Base-by-base conservation (phyloP, 2,329 filamentous ascomycete species). In the Phyllosticta citrichinensis region DNA sequence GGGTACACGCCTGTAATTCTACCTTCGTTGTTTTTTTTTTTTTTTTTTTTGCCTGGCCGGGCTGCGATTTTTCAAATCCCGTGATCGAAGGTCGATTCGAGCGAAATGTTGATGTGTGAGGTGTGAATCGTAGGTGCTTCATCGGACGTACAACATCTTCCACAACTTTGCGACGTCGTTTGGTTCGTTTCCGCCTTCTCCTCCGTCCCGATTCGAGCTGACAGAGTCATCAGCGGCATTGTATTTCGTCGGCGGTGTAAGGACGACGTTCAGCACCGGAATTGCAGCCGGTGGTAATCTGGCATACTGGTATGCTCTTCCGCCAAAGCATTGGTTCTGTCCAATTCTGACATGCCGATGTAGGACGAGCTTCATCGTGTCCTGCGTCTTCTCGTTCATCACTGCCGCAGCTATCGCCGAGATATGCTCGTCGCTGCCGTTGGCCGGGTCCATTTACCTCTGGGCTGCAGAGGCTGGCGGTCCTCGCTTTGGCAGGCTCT, bases 391-490 rank as follows among this genome's bases (percentile, higher is more conserved):
- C 69, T 83, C 81, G 2, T 83, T 82, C 69, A 84, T 84, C 63
- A 83, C 82, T 0, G 82, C 82, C 0, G 81, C 82, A 1, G 81
- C 84, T 5, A 79, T 85, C 60, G 82, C 82, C 5, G 83, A 85
- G 66, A 80, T 83, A 50, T 85, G 83, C 65, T 84, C 82, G 22
- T 82, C 82, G 2, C 78, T 83, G 2, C 82, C 82, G 0, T 78
- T 82, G 2, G 81, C 82, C 12, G 82, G 82, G 0, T 83, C 81
- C 2, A 84, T 84, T 66, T 84, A 84, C 63, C 76, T 84, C 19
- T 84, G 82, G 82, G 82, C 82, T n/a, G 82, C 82, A 51, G 82
- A 84, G 65, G 75, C 81, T 19, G 82, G 81, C 52, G 82, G 82
- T 5, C 79, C 77, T 25, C 75, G 75, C 22, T 84, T 75, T 64